phyloP scores from a whole-genome alignment of 805 yeast species.

The Metschnikowia corniflorae region DNA sequence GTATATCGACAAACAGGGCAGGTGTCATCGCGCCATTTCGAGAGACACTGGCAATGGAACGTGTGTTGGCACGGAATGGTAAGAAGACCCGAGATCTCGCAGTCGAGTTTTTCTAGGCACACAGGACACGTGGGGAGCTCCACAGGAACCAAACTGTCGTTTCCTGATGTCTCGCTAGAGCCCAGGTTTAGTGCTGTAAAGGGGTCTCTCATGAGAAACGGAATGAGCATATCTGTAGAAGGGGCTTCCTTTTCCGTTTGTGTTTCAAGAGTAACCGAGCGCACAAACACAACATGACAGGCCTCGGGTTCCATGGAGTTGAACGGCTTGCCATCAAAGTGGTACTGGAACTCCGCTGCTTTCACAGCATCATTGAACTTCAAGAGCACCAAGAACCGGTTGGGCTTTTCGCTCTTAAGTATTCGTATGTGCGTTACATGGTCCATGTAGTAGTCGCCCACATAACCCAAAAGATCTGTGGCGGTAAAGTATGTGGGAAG shows the following conservation, averaged over 20 bases:
- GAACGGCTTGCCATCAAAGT: conserved; percentile 69
- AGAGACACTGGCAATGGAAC: conserved; percentile 82
- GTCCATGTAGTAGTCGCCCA: conserved; percentile 58
- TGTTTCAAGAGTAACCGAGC: conserved; percentile 46
- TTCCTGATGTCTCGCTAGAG: neutral
- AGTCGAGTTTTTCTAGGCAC: conserved; percentile 84
- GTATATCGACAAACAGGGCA: conserved; percentile 91
- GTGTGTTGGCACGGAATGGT: conserved; percentile 94
- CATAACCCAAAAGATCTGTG: conserved; percentile 75
- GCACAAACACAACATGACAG: conserved; percentile 74
- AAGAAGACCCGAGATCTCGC: conserved; percentile 71
- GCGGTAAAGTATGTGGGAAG: conserved; percentile 86
- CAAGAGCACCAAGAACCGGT: conserved; percentile 71
- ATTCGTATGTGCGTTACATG: conserved; percentile 69
- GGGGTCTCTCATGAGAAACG: conserved; percentile 70
- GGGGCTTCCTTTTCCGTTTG: conserved; percentile 7
- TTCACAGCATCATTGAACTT: conserved; percentile 57
- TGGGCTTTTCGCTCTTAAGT: conserved; percentile 59
- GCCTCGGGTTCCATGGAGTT: conserved; percentile 86
- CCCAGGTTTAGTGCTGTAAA: conserved; percentile 42
- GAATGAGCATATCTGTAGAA: conserved; percentile 40
- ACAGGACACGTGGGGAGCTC: conserved; percentile 94
- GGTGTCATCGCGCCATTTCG: conserved; percentile 85
- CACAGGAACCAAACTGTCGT: conserved; percentile 20
- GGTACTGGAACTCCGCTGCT: conserved; percentile 63